Conservation (phyloP, 176 grass and related monocot genomes). For the Ensete glaucum region DNA sequence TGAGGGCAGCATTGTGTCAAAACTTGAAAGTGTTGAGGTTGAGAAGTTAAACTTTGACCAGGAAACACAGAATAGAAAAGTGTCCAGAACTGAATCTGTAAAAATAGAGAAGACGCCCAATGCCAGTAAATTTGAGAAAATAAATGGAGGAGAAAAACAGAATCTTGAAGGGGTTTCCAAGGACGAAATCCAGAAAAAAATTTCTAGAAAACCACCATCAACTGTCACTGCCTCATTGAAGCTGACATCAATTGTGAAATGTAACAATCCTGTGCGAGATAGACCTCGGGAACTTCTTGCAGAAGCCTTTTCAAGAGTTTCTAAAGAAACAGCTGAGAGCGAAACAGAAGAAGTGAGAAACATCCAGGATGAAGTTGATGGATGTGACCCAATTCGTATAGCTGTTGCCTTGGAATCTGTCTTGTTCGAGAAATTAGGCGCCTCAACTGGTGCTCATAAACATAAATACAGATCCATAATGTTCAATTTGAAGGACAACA, state of each 20-base stretch:
- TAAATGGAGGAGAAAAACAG: neutral
- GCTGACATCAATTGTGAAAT: neutral
- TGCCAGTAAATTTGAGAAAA: neutral
- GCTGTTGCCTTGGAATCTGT: slow-evolving; percentile 7
- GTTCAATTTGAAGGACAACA: slow-evolving; percentile 18
- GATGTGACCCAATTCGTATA: slow-evolving; percentile 7
- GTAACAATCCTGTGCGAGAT: slow-evolving; percentile 5
- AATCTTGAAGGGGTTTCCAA: neutral
- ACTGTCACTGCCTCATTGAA: neutral
- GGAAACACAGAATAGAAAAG: neutral
- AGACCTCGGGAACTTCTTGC: slow-evolving; percentile 6
- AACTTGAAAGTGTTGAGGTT: neutral
- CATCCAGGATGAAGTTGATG: slow-evolving; percentile 11
- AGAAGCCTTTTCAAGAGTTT: slow-evolving; percentile 15
- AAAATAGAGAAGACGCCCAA: neutral
- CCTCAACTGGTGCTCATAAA: slow-evolving; percentile 11
- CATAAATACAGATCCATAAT: slow-evolving; percentile 11
- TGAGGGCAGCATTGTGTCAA: neutral
- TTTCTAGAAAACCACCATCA: neutral
- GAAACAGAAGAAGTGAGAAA: slow-evolving; percentile 13
- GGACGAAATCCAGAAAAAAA: neutral
- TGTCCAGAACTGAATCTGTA: neutral
- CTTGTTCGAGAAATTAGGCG: slow-evolving; percentile 8
- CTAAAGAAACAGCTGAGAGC: slow-evolving; percentile 7
- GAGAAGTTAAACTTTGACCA: neutral